Percentiles rank a stretch among this genome's conserved stretches.
phyloP scores from a whole-genome alignment of 1,139 yeast genomes.

The Geotrichum armillariae region DNA sequence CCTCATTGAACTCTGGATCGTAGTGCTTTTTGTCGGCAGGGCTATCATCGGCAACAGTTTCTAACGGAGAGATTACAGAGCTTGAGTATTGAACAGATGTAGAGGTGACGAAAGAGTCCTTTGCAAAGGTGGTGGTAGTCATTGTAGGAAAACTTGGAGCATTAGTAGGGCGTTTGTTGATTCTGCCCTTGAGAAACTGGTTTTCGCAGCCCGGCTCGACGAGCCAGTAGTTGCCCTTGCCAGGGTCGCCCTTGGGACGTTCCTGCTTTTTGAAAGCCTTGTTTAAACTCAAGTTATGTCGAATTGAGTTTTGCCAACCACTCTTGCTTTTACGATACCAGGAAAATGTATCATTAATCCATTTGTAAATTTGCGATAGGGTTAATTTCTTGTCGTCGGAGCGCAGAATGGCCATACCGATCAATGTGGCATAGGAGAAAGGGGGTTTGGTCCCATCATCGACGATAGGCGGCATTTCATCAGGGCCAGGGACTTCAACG shows the following conservation, averaged over 20 bases:
- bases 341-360: conserved; percentile 87
- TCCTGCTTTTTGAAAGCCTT: conserved; percentile 90
- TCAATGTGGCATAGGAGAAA: conserved; percentile 88
- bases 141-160: conserved; percentile 10
- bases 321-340: conserved; percentile 81
- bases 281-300: conserved; percentile 80
- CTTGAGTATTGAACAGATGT: conserved; percentile 1
- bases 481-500: neutral
- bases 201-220: conserved; percentile 81
- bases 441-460: conserved; percentile 76
- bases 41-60: neutral
- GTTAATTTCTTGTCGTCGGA: conserved; percentile 81
- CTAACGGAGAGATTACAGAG: neutral
- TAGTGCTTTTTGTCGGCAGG: conserved; percentile 9
- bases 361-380: conserved; percentile 83
- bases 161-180: conserved; percentile 15
- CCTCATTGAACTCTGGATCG: conserved; percentile 9
- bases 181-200: conserved; percentile 62
- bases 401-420: conserved; percentile 90
- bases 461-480: conserved; percentile 42
- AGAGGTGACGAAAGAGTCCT: neutral
- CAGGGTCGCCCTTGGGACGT: conserved; percentile 78
- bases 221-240: conserved; percentile 97
- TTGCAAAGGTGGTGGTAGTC: conserved; percentile 11
- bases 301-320: conserved; percentile 92